Base-by-base conservation (phyloP, 495 filamentous ascomycete species). In the Haplographium delicatum region DNA sequence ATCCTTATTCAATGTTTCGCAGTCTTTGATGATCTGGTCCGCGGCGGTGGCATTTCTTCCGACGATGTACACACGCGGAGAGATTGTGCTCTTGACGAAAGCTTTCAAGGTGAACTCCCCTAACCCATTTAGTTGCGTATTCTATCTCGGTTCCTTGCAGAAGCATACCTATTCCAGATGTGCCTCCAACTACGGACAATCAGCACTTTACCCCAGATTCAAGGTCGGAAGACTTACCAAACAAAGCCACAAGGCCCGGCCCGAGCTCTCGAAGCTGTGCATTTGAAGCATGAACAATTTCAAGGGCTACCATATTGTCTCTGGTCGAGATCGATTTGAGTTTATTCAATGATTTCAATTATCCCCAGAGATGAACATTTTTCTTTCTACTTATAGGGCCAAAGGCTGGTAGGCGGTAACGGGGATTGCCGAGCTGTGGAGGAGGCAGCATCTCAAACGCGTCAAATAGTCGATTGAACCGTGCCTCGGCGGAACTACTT, bases 161-260 rank as follows among this genome's bases (percentile, higher is more conserved):
- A n/a, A n/a, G n/a, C n/a, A n/a, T n/a, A n/a, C n/a, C n/a, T 42
- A 73, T 71, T 24, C 70, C 70, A 35, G 61, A 62, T 3, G 72
- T 74, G 27, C 62, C 73, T 24, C 73, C 71, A 18, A 74, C 71
- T 61, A 19, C 15, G 30, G 16, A 18, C 15, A 10, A 28, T 44
- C n/a, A 44, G 24, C 23, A 16, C 2, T 43, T 25, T 8, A 7
- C 4, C 10, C 16, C 9, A 20, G 24, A 31, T 30, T 13, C 26
- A 24, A 26, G 9, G 24, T 2, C 25, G 19, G n/a, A 16, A 16
- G 2, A 44, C 41, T 10, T 69, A 74, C 72, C 72, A 51, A 81
- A 81, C 6, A 79, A 64, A 19, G 71, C 76, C 33, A 81, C 77
- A 8, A 79, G 65, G 18, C 67, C 68, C 4, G 73, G 68, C 19